Evolutionary conservation across 495 filamentous ascomycete genomes (phyloP).

Genomic region (Trichoderma parareesei): DNA sequence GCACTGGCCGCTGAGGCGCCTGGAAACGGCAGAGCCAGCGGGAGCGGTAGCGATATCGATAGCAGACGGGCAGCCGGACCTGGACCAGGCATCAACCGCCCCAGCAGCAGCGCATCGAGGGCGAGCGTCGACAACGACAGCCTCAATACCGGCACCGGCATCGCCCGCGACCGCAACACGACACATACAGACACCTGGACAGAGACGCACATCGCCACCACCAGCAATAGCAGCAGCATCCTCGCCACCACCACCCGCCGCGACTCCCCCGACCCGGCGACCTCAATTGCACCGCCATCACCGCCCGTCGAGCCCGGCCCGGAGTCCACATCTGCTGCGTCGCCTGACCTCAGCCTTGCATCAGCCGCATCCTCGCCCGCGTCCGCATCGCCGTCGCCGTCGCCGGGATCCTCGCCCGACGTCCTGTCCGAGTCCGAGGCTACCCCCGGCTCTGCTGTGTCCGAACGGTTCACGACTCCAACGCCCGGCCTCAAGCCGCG

Average conservation of each 20-base stretch:
- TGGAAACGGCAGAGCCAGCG: background rate
- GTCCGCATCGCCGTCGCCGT: background rate
- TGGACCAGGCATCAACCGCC: background rate
- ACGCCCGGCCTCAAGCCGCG: slow-evolving; percentile 39
- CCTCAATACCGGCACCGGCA: background rate
- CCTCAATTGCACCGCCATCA: background rate
- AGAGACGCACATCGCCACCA: background rate
- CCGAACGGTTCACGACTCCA: background rate
- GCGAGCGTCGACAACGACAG: background rate
- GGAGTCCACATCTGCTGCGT: background rate
- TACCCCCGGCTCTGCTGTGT: background rate
- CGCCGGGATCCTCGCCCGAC: background rate
- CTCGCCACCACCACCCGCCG: background rate
- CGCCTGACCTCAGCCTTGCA: background rate
- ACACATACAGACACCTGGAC: too few species aligned
- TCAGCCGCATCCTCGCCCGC: background rate
- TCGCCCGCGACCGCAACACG: background rate
- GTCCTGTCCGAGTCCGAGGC: background rate
- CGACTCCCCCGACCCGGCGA: background rate
- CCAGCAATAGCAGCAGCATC: background rate
- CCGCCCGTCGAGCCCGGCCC: background rate
- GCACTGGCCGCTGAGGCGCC: background rate
- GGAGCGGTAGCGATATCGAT: background rate
- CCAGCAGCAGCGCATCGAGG: background rate
- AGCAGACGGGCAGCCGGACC: background rate